A percentile compares a stretch with the other conserved stretches of the same genome.
Evolutionary conservation across 2,329 filamentous ascomycete species (phyloP).

Genomic region (Arthrobotrys conoides): DNA sequence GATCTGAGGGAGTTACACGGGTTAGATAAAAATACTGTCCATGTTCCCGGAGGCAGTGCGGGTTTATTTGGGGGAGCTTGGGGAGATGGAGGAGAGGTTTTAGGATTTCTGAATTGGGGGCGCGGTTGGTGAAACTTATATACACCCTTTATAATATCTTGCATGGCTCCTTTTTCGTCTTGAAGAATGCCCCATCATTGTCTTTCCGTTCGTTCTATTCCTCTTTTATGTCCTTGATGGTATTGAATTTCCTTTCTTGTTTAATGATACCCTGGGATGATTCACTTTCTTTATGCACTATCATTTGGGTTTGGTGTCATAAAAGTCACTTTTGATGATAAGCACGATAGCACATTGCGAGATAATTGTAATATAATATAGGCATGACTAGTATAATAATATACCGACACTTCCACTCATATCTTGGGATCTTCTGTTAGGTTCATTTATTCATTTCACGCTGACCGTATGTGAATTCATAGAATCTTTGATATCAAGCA

Average conservation of each 20-base stretch:
- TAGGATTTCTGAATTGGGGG: conserved; percentile 30
- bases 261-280: conserved; percentile 44
- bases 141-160: not conserved
- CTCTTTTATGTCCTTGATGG: conserved; percentile 11
- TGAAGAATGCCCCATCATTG: not conserved
- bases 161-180: conserved; percentile 2
- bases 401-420: not conserved
- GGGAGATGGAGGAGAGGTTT: conserved; percentile 49
- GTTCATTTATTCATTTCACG: not conserved
- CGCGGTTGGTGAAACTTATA: not conserved
- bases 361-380: conserved; percentile 43
- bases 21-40: conserved; percentile 56
- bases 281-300: conserved; percentile 17
- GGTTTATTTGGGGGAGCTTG: conserved; percentile 48
- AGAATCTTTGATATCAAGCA: not conserved
- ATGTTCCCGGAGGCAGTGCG: conserved; percentile 37
- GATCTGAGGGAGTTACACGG: conserved; percentile 60
- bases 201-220: not conserved
- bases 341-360: conserved; percentile 16
- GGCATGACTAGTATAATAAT: conserved; percentile 8
- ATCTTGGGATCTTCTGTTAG: too few species aligned
- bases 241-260: conserved; percentile 29
- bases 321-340: conserved; percentile 28
- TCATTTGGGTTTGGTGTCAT: conserved; percentile 17
- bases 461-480: not conserved